Conservation (phyloP, 1,139 yeast genomes). For the Candida gigantensis region DNA sequence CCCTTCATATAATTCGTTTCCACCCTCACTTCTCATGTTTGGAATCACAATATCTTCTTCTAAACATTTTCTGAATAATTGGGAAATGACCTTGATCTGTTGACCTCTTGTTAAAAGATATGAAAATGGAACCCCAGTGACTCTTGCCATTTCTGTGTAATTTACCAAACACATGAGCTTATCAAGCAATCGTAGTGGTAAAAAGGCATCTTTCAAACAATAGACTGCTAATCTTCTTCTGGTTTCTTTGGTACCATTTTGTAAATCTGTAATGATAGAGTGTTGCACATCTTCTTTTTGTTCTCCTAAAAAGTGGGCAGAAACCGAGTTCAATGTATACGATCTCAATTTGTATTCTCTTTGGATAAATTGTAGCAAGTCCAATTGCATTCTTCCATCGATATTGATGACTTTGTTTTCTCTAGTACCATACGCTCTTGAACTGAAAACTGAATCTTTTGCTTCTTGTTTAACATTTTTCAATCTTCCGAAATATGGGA, state of each 20-base stretch:
- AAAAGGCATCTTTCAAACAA: slow-evolving; percentile 93
- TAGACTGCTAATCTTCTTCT: slow-evolving; percentile 95
- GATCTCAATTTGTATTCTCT: slow-evolving; percentile 94
- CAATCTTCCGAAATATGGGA: slow-evolving; percentile 88
- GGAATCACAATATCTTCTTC: slow-evolving; percentile 87
- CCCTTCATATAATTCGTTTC: slow-evolving; percentile 94
- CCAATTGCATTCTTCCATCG: slow-evolving; percentile 95
- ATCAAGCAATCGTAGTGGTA: slow-evolving; percentile 84
- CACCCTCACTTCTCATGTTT: slow-evolving; percentile 79
- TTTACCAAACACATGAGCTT: slow-evolving; percentile 95
- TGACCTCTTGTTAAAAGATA: slow-evolving; percentile 90
- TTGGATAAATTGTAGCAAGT: slow-evolving; percentile 87
- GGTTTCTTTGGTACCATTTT: slow-evolving; percentile 89
- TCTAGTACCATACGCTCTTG: slow-evolving; percentile 95
- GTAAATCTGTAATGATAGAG: slow-evolving; percentile 91
- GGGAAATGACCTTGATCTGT: slow-evolving; percentile 96
- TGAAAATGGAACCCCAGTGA: slow-evolving; percentile 97
- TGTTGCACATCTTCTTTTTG: slow-evolving; percentile 99
- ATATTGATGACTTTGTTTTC: slow-evolving; percentile 90
- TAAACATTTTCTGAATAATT: slow-evolving; percentile 86
- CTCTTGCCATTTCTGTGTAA: slow-evolving; percentile 99
- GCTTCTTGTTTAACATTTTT: slow-evolving; percentile 68
- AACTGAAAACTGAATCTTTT: slow-evolving; percentile 81
- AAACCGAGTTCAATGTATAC: slow-evolving; percentile 91
- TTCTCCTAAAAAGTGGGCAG: slow-evolving; percentile 90